These are phyloP conservation scores for Cunninghamia lanceolata DNA, from an alignment of 75 land plant genomes.

Conservation along the genomic window DNA sequence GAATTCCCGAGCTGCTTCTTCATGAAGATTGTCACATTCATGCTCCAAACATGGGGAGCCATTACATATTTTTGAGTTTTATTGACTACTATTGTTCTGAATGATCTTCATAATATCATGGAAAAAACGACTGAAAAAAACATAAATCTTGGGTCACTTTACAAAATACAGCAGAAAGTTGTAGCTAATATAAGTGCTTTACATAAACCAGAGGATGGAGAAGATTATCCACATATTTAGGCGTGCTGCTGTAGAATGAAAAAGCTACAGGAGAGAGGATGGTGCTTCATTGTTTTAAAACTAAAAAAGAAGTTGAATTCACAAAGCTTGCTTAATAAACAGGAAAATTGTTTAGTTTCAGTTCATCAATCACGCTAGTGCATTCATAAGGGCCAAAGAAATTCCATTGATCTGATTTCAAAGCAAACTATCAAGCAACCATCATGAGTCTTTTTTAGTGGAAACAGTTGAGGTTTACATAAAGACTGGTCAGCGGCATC, in stretches of 20 bases:
- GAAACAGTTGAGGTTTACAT: neutral
- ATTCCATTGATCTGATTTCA: neutral
- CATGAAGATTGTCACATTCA: neutral
- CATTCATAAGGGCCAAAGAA: neutral
- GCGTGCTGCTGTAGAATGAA: too few species aligned
- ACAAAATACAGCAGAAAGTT: neutral
- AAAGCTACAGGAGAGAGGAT: neutral
- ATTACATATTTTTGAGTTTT: neutral
- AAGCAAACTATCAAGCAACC: neutral
- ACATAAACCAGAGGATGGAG: neutral
- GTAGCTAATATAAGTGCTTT: neutral
- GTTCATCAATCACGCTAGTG: neutral
- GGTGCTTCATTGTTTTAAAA: neutral
- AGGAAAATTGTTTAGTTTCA: neutral
- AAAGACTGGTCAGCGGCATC: neutral
- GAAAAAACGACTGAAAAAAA: neutral
- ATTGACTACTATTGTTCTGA: neutral
- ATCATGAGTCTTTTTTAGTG: neutral
- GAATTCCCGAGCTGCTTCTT: neutral
- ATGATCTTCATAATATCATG: neutral
- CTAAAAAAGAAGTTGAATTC: neutral
- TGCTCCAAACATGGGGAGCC: neutral
- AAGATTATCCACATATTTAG: neutral
- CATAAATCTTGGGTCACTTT: neutral
- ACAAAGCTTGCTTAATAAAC: neutral